Percentiles rank a stretch among this genome's conserved stretches.
phyloP scores from a whole-genome alignment of 345 rosid genomes.

The Eucalyptus erythrocorys region DNA sequence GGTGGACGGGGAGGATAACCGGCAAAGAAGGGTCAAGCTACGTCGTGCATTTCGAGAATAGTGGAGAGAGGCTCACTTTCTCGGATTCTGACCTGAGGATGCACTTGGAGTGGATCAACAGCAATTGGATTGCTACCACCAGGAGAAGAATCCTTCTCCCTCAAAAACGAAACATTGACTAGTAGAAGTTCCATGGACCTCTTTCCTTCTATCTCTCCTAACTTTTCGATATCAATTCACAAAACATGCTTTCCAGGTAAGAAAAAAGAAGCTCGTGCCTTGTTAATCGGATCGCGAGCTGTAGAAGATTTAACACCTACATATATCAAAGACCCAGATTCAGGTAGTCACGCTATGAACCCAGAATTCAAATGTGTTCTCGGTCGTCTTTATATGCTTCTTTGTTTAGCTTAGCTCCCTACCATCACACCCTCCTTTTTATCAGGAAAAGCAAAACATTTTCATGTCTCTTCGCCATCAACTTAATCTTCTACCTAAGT shows the following conservation, averaged over 20 bases:
- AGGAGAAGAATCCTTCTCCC: not conserved
- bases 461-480: not conserved
- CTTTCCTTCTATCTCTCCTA: not conserved
- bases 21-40: not conserved
- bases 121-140: conserved; percentile 3
- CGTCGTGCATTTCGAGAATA: conserved; percentile 5
- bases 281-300: not conserved
- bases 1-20: conserved; percentile 19
- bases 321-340: not conserved
- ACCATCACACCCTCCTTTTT: not conserved
- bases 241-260: not conserved
- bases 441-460: not conserved
- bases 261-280: not conserved
- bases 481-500: not conserved
- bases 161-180: not conserved
- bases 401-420: not conserved
- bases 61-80: not conserved
- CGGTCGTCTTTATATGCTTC: not conserved
- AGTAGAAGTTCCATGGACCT: not conserved
- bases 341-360: not conserved
- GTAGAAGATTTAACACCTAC: not conserved
- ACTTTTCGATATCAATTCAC: not conserved
- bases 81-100: conserved; percentile 1
- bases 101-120: conserved; percentile 15
- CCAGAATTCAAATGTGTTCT: not conserved